These are phyloP conservation scores for Byssochlamys sp. DNA, from an alignment of 2,329 filamentous ascomycete species.

Conservation along the genomic window DNA sequence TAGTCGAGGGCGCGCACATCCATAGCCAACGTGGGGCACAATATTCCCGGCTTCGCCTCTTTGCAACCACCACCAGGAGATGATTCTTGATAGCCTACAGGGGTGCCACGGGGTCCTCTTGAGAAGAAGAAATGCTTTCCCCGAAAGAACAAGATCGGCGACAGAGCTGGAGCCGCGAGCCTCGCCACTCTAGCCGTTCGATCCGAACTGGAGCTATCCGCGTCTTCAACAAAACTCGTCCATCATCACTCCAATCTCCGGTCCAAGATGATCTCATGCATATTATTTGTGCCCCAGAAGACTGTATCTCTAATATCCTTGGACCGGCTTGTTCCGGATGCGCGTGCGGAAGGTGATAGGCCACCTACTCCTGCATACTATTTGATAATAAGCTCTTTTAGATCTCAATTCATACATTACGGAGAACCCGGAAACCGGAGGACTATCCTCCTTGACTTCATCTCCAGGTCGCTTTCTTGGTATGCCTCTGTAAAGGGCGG, in stretches of 20 bases:
- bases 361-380: not conserved
- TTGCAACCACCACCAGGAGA: not conserved
- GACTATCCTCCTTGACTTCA: not conserved
- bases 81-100: not conserved
- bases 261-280: not conserved
- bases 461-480: not conserved
- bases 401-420: not conserved
- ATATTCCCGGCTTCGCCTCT: not conserved
- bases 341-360: not conserved
- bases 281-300: not conserved
- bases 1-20: not conserved
- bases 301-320: not conserved
- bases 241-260: not conserved
- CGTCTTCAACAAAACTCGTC: not conserved
- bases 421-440: not conserved
- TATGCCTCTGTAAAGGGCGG: not conserved
- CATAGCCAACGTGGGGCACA: not conserved
- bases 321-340: not conserved
- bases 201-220: not conserved
- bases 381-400: not conserved
- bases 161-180: not conserved
- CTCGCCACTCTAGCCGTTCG: not conserved
- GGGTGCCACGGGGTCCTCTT: not conserved
- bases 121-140: not conserved
- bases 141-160: not conserved